Evolutionary conservation across 495 filamentous ascomycete genomes (phyloP).

Genomic region (Aeminium ludgeri): DNA sequence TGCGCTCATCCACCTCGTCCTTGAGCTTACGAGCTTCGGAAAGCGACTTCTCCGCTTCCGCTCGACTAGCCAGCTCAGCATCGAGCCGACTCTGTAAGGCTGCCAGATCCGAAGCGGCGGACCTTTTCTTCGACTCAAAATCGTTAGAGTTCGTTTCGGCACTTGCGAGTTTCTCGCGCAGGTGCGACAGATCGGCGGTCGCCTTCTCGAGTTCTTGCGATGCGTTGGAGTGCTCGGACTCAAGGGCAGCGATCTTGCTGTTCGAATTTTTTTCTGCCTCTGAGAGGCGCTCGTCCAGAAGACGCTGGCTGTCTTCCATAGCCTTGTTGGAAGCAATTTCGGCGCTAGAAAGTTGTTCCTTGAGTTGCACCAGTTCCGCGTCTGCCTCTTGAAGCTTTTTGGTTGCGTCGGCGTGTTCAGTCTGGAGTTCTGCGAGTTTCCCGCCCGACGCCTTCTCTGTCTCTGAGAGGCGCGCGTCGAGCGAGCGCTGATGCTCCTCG

Average conservation of each 20-base stretch:
- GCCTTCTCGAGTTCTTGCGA: conserved; percentile 1
- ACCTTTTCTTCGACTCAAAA: neutral
- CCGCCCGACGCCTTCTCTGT: neutral
- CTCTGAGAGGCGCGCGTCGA: neutral
- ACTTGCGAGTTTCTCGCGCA: neutral
- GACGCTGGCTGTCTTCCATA: neutral
- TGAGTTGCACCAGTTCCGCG: too few species aligned
- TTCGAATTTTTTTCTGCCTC: neutral
- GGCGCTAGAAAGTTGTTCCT: too few species aligned
- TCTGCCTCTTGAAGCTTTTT: neutral
- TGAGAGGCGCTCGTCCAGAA: neutral
- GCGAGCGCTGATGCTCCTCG: neutral
- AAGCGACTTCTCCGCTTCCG: conserved; percentile 4
- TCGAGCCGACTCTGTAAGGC: conserved; percentile 7
- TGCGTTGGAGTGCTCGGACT: neutral
- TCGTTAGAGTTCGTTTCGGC: neutral
- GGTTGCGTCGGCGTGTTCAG: neutral
- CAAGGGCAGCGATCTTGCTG: conserved; percentile 1
- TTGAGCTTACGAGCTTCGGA: conserved; percentile 3
- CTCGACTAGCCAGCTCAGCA: conserved; percentile 3
- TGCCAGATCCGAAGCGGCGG: neutral
- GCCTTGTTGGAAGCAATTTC: neutral
- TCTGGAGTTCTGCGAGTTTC: neutral
- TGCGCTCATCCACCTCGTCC: conserved; percentile 1
- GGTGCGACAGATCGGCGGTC: neutral